Percentiles rank a stretch among this genome's conserved stretches.
These are phyloP conservation scores for Vanrija pseudolonga DNA, from an alignment of 1,284 basidiomycete species.

Conservation along the genomic window DNA sequence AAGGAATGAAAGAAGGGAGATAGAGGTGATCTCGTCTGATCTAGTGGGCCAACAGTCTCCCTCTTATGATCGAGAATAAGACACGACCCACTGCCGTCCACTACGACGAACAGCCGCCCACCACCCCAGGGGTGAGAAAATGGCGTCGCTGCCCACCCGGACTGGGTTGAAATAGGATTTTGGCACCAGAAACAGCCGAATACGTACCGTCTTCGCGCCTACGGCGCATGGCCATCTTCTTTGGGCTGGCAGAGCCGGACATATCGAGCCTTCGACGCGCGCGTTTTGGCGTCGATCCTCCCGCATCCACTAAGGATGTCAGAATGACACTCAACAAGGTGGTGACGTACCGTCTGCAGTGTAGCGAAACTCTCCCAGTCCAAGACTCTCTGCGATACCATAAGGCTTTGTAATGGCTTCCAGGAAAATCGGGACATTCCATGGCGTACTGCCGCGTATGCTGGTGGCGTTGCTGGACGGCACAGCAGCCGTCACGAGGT, in stretches of 20 bases:
- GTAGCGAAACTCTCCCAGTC: slow-evolving; percentile 33
- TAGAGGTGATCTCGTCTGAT: not conserved
- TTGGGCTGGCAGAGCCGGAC: slow-evolving; percentile 5
- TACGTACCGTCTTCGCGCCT: slow-evolving; percentile 6
- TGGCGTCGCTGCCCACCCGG: too few species aligned
- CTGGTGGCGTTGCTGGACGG: not conserved
- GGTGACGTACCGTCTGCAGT: slow-evolving; percentile 9
- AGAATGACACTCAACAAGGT: not conserved
- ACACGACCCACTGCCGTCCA: not conserved
- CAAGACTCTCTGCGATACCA: slow-evolving; percentile 29
- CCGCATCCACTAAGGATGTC: not conserved
- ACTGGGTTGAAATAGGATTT: too few species aligned
- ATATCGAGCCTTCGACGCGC: slow-evolving; percentile 8
- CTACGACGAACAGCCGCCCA: too few species aligned
- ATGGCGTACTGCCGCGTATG: not conserved
- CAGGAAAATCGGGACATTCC: slow-evolving; percentile 29
- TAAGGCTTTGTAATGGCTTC: slow-evolving; percentile 33
- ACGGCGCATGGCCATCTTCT: slow-evolving; percentile 1
- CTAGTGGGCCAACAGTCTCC: not conserved
- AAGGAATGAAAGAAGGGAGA: not conserved
- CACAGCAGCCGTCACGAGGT: slow-evolving; percentile 3
- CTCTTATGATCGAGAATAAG: not conserved
- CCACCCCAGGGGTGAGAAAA: too few species aligned
- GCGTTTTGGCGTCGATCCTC: slow-evolving; percentile 3
- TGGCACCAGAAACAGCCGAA: too few species aligned